These are phyloP conservation scores for Saraca asoca DNA, from an alignment of 331 rosid genomes.

Conservation along the genomic window DNA sequence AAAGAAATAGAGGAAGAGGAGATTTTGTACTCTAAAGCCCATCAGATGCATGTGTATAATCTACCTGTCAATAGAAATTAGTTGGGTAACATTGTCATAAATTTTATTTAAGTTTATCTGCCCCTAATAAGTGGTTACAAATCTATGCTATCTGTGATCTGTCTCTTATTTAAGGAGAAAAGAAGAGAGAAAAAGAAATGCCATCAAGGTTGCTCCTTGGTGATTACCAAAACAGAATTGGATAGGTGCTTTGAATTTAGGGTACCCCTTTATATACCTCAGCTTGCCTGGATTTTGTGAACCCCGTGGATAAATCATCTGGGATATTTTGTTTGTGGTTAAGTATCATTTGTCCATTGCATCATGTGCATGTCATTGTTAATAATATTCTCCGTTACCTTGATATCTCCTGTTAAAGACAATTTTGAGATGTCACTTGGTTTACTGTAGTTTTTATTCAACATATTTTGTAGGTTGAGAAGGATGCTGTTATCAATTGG, in stretches of 20 bases:
- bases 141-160: not conserved
- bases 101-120: too few relatives aligned
- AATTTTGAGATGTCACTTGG: not conserved
- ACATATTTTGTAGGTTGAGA: constrained; percentile 53
- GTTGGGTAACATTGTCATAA: too few relatives aligned
- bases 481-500: constrained; percentile 68
- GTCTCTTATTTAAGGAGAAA: not conserved
- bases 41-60: not conserved
- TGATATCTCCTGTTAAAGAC: not conserved
- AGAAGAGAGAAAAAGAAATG: not conserved
- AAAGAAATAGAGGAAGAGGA: too few relatives aligned
- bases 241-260: not conserved
- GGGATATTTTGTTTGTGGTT: not conserved
- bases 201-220: not conserved
- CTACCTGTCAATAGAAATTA: not conserved
- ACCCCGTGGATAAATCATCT: too few relatives aligned
- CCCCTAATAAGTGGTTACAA: too few relatives aligned
- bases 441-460: not conserved
- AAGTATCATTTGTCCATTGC: not conserved
- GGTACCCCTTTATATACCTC: not conserved
- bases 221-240: too few relatives aligned
- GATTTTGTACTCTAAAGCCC: too few relatives aligned
- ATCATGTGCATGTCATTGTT: not conserved
- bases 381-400: not conserved
- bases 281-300: too few relatives aligned